Conservation (phyloP, 2,329 filamentous ascomycete species). For the Botrytis deweyae region DNA sequence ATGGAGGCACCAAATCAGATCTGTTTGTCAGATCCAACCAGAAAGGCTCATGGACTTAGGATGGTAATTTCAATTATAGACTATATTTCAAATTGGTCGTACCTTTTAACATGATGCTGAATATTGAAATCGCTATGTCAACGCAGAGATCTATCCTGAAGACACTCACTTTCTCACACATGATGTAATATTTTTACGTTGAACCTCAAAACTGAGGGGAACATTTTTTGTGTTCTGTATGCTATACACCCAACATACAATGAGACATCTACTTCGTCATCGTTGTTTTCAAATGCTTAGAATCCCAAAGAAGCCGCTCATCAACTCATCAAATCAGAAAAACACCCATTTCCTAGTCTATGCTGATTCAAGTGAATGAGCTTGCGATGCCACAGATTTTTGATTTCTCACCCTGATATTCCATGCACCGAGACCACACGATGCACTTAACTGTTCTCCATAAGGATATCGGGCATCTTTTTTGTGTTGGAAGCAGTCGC, state of each 20-base stretch:
- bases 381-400: not conserved
- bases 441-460: not conserved
- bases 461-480: not conserved
- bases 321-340: too few species aligned
- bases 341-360: not conserved
- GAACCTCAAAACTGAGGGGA: too few species aligned
- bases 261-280: not conserved
- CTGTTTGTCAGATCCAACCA: accelerated
- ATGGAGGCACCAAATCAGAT: too few species aligned
- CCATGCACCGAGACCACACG: too few species aligned
- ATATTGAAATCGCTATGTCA: not conserved
- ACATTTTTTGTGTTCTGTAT: not conserved
- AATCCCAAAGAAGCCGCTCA: too few species aligned
- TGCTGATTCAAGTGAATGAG: not conserved
- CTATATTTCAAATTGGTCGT: too few species aligned
- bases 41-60: not conserved
- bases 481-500: not conserved
- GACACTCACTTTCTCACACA: too few species aligned
- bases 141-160: not conserved
- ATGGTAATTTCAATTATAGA: not conserved
- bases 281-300: too few species aligned
- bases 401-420: too few species aligned
- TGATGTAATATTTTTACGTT: not conserved
- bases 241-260: not conserved
- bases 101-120: not conserved